These are phyloP conservation scores for Serendipita vermifera DNA, from an alignment of 768 basidiomycete genomes.

Conservation along the genomic window DNA sequence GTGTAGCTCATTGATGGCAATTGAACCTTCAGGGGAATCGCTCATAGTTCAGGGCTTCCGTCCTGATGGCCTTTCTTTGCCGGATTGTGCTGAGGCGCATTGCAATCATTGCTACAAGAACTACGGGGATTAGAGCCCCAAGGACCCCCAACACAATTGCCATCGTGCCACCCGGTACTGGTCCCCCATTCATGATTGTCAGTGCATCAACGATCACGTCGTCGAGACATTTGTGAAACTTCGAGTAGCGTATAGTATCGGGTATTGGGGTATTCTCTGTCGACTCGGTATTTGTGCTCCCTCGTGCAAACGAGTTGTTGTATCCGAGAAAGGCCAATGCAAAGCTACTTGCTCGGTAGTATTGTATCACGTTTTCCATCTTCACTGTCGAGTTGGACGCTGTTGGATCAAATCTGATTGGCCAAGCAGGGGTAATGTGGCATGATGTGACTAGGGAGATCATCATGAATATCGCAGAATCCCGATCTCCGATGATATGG, in stretches of 20 bases:
- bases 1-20: too few relatives aligned
- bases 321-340: constrained; percentile 9
- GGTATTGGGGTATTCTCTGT: background rate
- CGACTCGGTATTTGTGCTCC: too few relatives aligned
- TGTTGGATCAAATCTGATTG: background rate
- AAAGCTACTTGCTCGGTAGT: constrained; percentile 11
- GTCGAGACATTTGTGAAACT: background rate
- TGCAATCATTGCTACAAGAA: too few relatives aligned
- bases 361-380: constrained; percentile 11
- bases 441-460: background rate
- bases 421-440: background rate
- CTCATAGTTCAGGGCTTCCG: too few relatives aligned
- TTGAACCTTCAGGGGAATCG: too few relatives aligned
- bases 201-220: background rate
- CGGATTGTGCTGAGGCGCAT: too few relatives aligned
- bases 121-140: too few relatives aligned
- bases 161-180: too few relatives aligned
- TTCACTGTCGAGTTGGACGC: background rate
- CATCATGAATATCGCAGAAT: background rate
- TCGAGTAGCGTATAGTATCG: background rate
- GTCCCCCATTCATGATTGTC: background rate
- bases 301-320: constrained; percentile 11
- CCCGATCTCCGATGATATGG: background rate
- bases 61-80: too few relatives aligned
- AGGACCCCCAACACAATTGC: too few relatives aligned